Conservation (phyloP, 192 early-diverging fungal species). For the Geosiphon pyriformis region DNA sequence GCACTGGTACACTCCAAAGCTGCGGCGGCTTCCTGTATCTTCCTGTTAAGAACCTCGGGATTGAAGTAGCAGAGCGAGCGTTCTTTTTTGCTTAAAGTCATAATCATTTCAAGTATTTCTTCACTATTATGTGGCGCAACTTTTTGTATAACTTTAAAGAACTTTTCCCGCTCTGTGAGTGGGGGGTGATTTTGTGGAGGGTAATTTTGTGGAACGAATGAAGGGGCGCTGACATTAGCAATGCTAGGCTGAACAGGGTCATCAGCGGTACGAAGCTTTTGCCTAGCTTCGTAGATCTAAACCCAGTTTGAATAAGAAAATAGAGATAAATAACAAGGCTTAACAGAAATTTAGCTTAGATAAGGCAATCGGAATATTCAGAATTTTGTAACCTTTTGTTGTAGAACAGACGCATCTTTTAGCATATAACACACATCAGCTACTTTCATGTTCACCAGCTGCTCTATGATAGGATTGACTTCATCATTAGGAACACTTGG, state of each 20-base stretch:
- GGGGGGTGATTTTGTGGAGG: not conserved
- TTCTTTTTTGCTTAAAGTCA: slow-evolving; percentile 41
- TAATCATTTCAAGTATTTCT: slow-evolving; percentile 41
- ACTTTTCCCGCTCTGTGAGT: slow-evolving; percentile 29
- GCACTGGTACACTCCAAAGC: slow-evolving; percentile 32
- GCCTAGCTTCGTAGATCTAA: slow-evolving; percentile 8
- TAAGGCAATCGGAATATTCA: not conserved
- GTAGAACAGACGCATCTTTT: slow-evolving; percentile 11
- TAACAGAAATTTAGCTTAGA: not conserved
- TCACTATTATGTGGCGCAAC: slow-evolving; percentile 17
- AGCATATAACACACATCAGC: slow-evolving; percentile 17
- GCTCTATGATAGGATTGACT: slow-evolving; percentile 25
- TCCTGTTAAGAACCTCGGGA: slow-evolving; percentile 34
- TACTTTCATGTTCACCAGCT: slow-evolving; percentile 9
- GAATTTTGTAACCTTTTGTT: slow-evolving; percentile 14
- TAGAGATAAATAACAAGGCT: not conserved
- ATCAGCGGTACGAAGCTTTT: slow-evolving; percentile 12
- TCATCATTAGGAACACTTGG: slow-evolving; percentile 17
- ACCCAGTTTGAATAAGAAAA: not conserved
- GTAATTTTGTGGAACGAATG: not conserved
- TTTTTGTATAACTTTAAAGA: slow-evolving; percentile 31
- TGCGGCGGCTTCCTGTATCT: slow-evolving; percentile 29
- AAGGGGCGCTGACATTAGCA: not conserved
- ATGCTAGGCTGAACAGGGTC: not conserved
- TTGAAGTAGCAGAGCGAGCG: slow-evolving; percentile 43